phyloP scores from a whole-genome alignment of 345 rosid species.

The Salix udensis region DNA sequence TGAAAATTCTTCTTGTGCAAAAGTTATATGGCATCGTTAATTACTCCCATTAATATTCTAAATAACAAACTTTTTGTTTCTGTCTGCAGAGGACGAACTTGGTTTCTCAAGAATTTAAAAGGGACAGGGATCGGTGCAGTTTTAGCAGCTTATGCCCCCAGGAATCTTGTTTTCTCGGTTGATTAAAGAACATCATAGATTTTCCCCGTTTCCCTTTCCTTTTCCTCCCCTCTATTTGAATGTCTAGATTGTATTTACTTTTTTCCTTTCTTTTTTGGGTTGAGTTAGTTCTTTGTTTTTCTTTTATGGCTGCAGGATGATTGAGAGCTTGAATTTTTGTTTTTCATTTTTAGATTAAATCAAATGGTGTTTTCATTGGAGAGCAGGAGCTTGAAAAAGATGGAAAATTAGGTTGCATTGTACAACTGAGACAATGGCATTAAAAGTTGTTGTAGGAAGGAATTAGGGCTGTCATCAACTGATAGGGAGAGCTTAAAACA shows the following conservation, averaged over 20 bases:
- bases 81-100: conserved; percentile 36
- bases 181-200: conserved; percentile 15
- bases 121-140: conserved; percentile 83
- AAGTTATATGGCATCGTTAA: background rate
- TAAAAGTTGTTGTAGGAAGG: background rate
- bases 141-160: conserved; percentile 87
- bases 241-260: conserved; percentile 8
- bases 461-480: background rate
- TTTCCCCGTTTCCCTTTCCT: background rate
- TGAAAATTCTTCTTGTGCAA: conserved; percentile 4
- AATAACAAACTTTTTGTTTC: conserved; percentile 7
- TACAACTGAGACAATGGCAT: background rate
- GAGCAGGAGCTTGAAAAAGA: conserved; percentile 28
- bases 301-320: conserved; percentile 46
- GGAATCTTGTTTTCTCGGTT: conserved; percentile 36
- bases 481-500: background rate
- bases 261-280: conserved; percentile 6
- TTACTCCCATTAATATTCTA: conserved; percentile 3
- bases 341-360: conserved; percentile 9
- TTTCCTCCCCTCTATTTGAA: background rate
- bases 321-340: conserved; percentile 55
- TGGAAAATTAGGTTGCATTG: conserved; percentile 7
- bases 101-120: conserved; percentile 30
- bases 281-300: conserved; percentile 41
- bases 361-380: conserved; percentile 11